Conservation (phyloP, 768 basidiomycete genomes). For the Basidioascus undulatus region DNA sequence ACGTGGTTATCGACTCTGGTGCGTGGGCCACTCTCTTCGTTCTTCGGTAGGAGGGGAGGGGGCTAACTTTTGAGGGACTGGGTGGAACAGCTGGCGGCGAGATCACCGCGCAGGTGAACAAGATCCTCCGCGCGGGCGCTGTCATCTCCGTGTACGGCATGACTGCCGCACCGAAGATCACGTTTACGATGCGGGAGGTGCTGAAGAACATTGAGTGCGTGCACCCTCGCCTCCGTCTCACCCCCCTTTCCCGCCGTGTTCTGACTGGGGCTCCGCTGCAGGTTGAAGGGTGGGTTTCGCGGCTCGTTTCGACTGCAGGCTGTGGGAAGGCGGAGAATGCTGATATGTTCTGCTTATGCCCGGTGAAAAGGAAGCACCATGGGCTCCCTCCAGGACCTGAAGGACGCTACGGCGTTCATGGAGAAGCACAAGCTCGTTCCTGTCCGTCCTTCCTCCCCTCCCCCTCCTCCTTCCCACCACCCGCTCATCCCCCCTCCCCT, state of each 20-base stretch:
- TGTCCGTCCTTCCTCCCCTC: too few species aligned
- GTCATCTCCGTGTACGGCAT: conserved; percentile 20
- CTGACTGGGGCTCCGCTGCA: too few species aligned
- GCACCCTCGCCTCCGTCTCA: not conserved
- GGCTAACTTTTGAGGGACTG: too few species aligned
- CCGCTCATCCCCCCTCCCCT: too few species aligned
- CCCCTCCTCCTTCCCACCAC: too few species aligned
- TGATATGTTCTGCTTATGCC: not conserved
- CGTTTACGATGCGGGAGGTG: conserved; percentile 54
- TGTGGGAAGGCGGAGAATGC: not conserved
- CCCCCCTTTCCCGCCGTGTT: not conserved
- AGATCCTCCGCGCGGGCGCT: conserved; percentile 24
- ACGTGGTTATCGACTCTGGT: conserved; percentile 45
- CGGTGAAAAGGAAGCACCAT: conserved; percentile 42
- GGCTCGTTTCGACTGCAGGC: not conserved
- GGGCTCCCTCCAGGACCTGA: conserved; percentile 53
- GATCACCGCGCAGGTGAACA: conserved; percentile 29
- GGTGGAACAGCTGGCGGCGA: conserved; percentile 45
- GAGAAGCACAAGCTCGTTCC: conserved; percentile 41
- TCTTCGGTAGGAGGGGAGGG: too few species aligned
- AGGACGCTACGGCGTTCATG: conserved; percentile 46
- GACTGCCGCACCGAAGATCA: conserved; percentile 35
- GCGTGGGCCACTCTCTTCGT: too few species aligned
- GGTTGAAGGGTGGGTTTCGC: not conserved
- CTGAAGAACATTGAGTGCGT: conserved; percentile 37